Evolutionary conservation across 306 rosid species (phyloP).

Genomic region (Malus asiatica): DNA sequence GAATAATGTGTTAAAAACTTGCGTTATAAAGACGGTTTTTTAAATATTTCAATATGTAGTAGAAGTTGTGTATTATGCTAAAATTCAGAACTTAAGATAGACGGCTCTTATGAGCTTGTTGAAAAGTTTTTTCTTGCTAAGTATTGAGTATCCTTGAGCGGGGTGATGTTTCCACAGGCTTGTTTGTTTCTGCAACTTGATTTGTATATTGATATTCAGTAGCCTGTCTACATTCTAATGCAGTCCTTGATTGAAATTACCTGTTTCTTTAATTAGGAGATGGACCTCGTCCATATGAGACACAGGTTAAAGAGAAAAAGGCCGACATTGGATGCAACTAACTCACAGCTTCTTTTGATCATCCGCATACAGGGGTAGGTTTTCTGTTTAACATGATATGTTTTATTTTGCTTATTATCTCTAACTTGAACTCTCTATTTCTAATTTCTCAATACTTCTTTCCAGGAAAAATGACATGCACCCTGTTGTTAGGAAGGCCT

Average conservation of each 20-base stretch:
- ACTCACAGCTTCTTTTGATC: slow-evolving; percentile 45
- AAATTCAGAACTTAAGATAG: not conserved
- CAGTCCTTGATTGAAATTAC: not conserved
- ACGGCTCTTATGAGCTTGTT: not conserved
- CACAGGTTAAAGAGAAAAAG: slow-evolving; percentile 63
- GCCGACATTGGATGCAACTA: slow-evolving; percentile 13
- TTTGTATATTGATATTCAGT: not conserved
- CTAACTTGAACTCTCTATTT: not conserved
- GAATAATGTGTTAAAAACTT: not conserved
- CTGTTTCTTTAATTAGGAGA: slow-evolving; percentile 41
- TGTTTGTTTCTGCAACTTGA: not conserved
- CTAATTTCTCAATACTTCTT: not conserved
- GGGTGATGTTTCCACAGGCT: not conserved
- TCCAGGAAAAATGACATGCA: slow-evolving; percentile 86
- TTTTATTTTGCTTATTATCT: not conserved
- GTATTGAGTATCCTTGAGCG: not conserved
- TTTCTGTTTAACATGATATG: not conserved
- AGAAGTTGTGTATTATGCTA: not conserved
- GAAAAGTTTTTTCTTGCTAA: not conserved
- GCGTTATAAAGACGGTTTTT: not conserved
- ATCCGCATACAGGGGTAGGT: slow-evolving; percentile 73
- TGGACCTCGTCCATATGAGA: slow-evolving; percentile 67
- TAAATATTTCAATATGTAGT: not conserved
- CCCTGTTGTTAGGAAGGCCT: slow-evolving; percentile 48
- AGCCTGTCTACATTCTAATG: not conserved